phyloP scores from a whole-genome alignment of 345 rosid species.

The Erucastrum elatum region DNA sequence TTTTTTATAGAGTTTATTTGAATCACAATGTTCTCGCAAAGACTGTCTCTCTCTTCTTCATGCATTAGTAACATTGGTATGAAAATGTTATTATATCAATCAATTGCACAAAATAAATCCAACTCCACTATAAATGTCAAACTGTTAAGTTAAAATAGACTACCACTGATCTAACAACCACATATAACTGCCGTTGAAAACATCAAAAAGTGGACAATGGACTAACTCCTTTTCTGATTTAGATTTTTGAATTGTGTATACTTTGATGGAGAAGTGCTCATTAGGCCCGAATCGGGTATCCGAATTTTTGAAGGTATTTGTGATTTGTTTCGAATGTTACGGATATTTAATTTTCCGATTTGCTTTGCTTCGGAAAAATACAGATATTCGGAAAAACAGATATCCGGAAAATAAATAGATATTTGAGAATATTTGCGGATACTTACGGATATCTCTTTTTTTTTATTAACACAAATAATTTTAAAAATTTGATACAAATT shows the following conservation, averaged over 20 bases:
- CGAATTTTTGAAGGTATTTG: no score
- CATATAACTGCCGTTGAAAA: conserved; percentile 30
- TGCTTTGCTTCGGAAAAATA: no score
- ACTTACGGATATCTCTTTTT: no score
- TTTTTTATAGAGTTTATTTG: background rate
- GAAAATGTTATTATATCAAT: no score
- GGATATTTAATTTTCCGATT: no score
- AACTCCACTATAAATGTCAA: conserved; percentile 2
- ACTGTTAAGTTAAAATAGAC: conserved; percentile 16
- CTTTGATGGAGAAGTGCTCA: background rate
- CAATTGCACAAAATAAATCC: background rate
- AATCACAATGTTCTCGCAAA: conserved; percentile 2
- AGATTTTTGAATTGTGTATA: background rate
- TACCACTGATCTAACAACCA: conserved; percentile 33
- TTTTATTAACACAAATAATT: no score
- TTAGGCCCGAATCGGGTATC: no score
- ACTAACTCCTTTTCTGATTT: background rate
- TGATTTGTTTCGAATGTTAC: no score
- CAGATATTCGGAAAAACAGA: no score
- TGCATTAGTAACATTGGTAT: background rate
- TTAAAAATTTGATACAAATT: no score
- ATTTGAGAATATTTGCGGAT: no score
- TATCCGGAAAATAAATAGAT: no score
- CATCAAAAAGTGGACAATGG: background rate
- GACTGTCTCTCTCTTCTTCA: background rate